Evolutionary conservation across 352 stramenopile genomes (phyloP).

Genomic region (Phytopythium oedochilum): DNA sequence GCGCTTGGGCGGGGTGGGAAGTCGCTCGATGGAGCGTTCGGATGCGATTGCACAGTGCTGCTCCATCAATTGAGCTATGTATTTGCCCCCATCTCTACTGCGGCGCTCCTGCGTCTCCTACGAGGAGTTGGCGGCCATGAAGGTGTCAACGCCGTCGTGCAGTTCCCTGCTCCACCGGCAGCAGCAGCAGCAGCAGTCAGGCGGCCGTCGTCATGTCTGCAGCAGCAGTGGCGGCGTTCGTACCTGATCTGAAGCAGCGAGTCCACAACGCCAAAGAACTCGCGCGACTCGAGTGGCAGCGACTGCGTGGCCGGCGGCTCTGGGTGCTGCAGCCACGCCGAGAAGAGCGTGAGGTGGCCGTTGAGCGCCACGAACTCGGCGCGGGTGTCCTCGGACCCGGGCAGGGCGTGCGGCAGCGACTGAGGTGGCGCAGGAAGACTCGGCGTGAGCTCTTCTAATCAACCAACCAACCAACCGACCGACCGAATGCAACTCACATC

Average conservation of each 20-base stretch:
- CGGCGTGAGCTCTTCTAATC: not conserved
- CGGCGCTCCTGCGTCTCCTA: not conserved
- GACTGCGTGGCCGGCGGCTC: constrained; percentile 66
- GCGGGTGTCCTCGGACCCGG: constrained; percentile 15
- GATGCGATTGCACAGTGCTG: not conserved
- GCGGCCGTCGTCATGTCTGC: no score
- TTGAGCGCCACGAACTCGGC: constrained; percentile 39
- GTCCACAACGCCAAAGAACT: constrained; percentile 70
- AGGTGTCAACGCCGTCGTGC: constrained; percentile 55
- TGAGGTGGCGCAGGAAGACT: constrained; percentile 7
- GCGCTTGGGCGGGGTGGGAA: no score
- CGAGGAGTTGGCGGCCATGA: constrained; percentile 42
- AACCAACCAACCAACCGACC: not conserved
- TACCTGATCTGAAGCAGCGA: constrained; percentile 74
- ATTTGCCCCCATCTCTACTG: constrained; percentile 5
- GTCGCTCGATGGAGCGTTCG: no score
- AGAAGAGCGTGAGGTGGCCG: constrained; percentile 63
- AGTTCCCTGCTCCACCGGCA: constrained; percentile 25
- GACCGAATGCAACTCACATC: constrained; percentile 20
- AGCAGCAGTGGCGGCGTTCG: no score
- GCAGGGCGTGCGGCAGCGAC: constrained; percentile 32
- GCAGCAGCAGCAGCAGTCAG: no score
- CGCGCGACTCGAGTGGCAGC: constrained; percentile 54
- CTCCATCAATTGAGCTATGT: not conserved
- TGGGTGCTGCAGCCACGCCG: constrained; percentile 69